Conservation (phyloP, 2,329 filamentous ascomycete species). For the Ophiostoma sp. region DNA sequence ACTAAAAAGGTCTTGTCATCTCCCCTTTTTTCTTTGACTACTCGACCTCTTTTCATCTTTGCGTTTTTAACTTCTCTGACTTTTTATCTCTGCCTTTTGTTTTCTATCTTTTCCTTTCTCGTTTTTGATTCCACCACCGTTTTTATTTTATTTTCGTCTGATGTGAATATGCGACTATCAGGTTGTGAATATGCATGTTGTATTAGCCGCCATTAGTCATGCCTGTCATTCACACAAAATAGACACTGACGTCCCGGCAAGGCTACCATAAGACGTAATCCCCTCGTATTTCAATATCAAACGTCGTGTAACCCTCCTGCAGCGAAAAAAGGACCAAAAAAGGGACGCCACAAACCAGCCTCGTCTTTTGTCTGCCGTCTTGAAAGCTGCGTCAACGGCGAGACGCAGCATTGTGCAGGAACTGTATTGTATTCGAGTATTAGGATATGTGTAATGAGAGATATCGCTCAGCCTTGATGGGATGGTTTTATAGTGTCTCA, state of each 20-base stretch:
- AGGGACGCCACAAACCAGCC: neutral
- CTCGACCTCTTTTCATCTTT: neutral
- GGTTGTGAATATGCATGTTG: neutral
- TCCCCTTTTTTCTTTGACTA: neutral
- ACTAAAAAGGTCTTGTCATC: neutral
- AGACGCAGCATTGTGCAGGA: neutral
- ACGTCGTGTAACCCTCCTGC: conserved; percentile 19
- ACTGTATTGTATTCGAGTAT: neutral
- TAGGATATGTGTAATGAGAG: neutral
- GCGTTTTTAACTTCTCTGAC: no score
- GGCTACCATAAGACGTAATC: neutral
- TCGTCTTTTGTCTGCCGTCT: neutral
- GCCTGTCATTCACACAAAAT: neutral
- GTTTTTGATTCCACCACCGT: conserved; percentile 13
- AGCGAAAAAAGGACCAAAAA: neutral
- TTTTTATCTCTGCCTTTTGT: neutral
- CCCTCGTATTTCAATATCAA: neutral
- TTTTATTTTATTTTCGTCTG: neutral
- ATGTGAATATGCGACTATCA: neutral
- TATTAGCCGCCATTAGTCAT: neutral
- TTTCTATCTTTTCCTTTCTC: neutral
- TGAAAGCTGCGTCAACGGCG: neutral
- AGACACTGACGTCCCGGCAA: neutral
- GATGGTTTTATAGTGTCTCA: neutral
- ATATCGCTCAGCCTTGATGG: neutral